Conservation (phyloP, 352 stramenopile species). For the Phytopythium oedochilum region DNA sequence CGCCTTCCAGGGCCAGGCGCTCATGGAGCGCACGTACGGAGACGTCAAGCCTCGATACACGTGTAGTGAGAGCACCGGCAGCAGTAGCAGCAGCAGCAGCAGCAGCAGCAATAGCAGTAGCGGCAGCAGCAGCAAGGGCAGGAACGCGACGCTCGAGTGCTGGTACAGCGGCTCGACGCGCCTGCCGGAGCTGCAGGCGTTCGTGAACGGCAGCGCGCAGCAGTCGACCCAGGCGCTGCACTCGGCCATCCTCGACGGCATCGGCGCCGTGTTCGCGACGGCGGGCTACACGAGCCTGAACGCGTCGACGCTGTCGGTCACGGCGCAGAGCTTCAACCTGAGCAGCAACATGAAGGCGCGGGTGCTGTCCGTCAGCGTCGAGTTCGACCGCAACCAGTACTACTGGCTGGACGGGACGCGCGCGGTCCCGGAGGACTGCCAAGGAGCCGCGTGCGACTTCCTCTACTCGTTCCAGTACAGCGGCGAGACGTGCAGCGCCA, state of each 20-base stretch:
- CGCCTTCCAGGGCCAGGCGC: slow-evolving; percentile 20
- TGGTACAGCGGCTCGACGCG: not conserved
- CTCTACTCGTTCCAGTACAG: slow-evolving; percentile 6
- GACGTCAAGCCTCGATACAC: slow-evolving; percentile 7
- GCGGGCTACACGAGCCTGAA: not conserved
- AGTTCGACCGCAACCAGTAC: slow-evolving; percentile 10
- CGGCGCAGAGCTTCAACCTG: slow-evolving; percentile 4
- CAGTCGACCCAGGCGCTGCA: slow-evolving; percentile 2
- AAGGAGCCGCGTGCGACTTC: slow-evolving; percentile 8
- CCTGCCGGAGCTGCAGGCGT: slow-evolving; percentile 11
- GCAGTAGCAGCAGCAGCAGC: not conserved
- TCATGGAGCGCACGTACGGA: slow-evolving; percentile 14
- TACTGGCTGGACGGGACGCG: slow-evolving; percentile 1
- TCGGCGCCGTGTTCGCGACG: slow-evolving; percentile 8
- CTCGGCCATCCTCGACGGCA: slow-evolving; percentile 4
- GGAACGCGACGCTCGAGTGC: not conserved
- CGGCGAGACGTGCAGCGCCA: slow-evolving; percentile 7
- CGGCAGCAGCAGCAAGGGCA: not conserved
- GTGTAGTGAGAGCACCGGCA: not conserved
- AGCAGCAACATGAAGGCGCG: slow-evolving; percentile 11
- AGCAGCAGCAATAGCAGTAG: not conserved
- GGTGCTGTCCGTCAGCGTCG: slow-evolving; percentile 7
- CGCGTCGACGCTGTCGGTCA: not conserved
- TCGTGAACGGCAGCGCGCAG: slow-evolving; percentile 15
- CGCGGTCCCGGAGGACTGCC: slow-evolving; percentile 3